A percentile compares a stretch with the other conserved stretches of the same genome.
Evolutionary conservation across 1,139 yeast species (phyloP).

Genomic region (Nakaseomyces nivariensis): DNA sequence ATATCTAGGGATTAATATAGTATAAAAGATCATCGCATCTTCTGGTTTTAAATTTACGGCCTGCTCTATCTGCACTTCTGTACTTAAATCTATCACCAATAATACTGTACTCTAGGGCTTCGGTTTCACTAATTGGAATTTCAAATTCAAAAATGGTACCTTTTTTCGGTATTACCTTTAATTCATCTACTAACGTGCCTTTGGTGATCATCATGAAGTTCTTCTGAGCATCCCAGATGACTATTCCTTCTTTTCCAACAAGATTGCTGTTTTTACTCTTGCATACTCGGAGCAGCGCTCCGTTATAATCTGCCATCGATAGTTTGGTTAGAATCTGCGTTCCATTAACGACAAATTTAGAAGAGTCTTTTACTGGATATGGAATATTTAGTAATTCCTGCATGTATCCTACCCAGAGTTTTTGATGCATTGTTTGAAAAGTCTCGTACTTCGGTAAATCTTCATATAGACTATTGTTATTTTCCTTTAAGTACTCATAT

Average conservation of each 20-base stretch:
- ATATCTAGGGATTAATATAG: conserved; percentile 11
- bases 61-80: conserved; percentile 73
- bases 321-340: conserved; percentile 40
- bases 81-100: conserved; percentile 73
- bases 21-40: conserved; percentile 49
- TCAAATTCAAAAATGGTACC: conserved; percentile 52
- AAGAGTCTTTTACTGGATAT: conserved; percentile 11
- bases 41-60: conserved; percentile 76
- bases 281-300: conserved; percentile 54
- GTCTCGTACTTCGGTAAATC: conserved; percentile 20
- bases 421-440: conserved; percentile 22
- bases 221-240: conserved; percentile 79
- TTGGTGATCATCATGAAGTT: conserved; percentile 58
- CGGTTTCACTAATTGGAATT: conserved; percentile 33
- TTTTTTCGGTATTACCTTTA: conserved; percentile 48
- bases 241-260: conserved; percentile 66
- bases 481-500: conserved; percentile 10
- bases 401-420: conserved; percentile 27
- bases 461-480: conserved; percentile 12
- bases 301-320: conserved; percentile 77
- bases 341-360: conserved; percentile 19
- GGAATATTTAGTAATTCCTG: conserved; percentile 22
- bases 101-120: conserved; percentile 47
- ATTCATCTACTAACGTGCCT: conserved; percentile 41
- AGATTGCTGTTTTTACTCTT: conserved; percentile 48